A percentile compares a stretch with the other conserved stretches of the same genome.
Conservation (phyloP, 768 basidiomycete genomes). For the Auriscalpium vulgare region DNA sequence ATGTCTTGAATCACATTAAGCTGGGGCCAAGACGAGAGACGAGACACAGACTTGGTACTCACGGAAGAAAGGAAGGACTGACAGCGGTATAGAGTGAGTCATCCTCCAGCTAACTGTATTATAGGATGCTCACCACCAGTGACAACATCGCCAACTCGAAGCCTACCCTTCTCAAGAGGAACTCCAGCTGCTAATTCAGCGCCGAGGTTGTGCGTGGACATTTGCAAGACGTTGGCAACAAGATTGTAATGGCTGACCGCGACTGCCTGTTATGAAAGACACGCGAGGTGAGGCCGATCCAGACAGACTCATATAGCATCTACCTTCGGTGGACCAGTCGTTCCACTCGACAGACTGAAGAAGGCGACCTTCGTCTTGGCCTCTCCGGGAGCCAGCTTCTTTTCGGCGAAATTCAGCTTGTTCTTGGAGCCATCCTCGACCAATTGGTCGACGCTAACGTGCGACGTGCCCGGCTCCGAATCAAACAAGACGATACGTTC, state of each 20-base stretch:
- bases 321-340: constrained; percentile 46
- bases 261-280: constrained; percentile 44
- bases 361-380: constrained; percentile 56
- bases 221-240: constrained; percentile 40
- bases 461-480: not conserved
- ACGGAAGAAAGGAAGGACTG: constrained; percentile 24
- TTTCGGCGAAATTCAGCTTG: constrained; percentile 36
- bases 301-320: constrained; percentile 17
- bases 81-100: too few relatives aligned
- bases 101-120: not conserved
- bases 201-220: constrained; percentile 11
- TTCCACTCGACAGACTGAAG: constrained; percentile 68
- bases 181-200: constrained; percentile 24
- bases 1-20: constrained; percentile 31
- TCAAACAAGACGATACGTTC: constrained; percentile 24
- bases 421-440: constrained; percentile 33
- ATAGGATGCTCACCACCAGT: constrained; percentile 36
- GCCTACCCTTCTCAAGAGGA: constrained; percentile 29
- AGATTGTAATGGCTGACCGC: constrained; percentile 54
- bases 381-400: constrained; percentile 46
- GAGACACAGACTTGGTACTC: constrained; percentile 1
- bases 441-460: constrained; percentile 36
- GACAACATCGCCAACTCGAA: constrained; percentile 50
- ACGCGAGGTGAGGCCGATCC: constrained; percentile 17
- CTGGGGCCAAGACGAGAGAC: not conserved